phyloP scores from a whole-genome alignment of 1,284 basidiomycete species.

The Pascua guehoae region DNA sequence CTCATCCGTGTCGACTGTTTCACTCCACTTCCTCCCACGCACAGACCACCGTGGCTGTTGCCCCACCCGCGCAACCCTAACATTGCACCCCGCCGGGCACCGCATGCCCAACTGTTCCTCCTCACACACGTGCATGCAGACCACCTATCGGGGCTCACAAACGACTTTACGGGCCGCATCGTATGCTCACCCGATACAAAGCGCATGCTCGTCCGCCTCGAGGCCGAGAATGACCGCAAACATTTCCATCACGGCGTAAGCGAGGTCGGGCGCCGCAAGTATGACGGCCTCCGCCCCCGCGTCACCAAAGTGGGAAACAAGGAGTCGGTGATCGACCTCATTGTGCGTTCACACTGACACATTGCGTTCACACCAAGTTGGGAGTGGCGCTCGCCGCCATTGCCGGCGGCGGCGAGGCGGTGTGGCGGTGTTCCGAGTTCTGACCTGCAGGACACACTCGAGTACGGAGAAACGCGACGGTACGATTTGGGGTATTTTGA shows the following conservation, averaged over 20 bases:
- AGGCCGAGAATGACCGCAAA: slow-evolving; percentile 62
- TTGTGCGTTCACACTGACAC: slow-evolving; percentile 27
- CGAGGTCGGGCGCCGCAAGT: slow-evolving; percentile 58
- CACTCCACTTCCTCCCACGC: slow-evolving; percentile 43
- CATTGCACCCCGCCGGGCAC: slow-evolving; percentile 23
- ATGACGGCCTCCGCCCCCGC: not conserved
- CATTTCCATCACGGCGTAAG: slow-evolving; percentile 56
- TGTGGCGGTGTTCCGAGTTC: not conserved
- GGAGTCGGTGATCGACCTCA: slow-evolving; percentile 34
- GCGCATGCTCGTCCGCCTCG: slow-evolving; percentile 71
- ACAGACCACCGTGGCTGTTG: slow-evolving; percentile 16
- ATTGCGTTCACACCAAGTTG: slow-evolving; percentile 11
- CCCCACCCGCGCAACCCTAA: slow-evolving; percentile 10
- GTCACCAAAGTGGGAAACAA: slow-evolving; percentile 8
- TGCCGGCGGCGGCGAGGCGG: not conserved
- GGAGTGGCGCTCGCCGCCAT: not conserved
- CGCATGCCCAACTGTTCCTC: slow-evolving; percentile 62
- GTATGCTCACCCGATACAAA: slow-evolving; percentile 76
- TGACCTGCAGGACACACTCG: slow-evolving; percentile 25
- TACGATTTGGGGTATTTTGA: slow-evolving; percentile 57
- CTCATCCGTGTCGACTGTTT: slow-evolving; percentile 75
- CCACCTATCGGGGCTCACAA: slow-evolving; percentile 52
- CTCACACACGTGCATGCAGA: slow-evolving; percentile 82
- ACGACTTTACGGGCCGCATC: slow-evolving; percentile 52
- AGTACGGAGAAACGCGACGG: slow-evolving; percentile 54